Evolutionary conservation across 139 green algal species (phyloP).

Genomic region (Zygnema circumcarinatum): DNA sequence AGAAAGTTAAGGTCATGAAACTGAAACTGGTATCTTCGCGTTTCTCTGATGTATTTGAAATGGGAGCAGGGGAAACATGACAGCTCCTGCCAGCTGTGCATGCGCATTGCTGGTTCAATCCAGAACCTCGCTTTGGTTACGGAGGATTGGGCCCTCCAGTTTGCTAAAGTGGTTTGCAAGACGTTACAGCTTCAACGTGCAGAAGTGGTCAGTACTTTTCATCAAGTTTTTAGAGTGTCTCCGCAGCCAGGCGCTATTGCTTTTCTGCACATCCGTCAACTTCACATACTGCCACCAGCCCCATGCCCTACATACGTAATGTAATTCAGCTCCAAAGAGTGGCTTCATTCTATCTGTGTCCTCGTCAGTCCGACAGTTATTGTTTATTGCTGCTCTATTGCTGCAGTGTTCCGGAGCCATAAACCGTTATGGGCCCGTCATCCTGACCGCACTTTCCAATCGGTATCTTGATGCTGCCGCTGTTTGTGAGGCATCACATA

Average conservation of each 20-base stretch:
- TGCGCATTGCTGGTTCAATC: neutral
- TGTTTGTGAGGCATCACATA: neutral
- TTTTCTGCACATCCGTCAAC: no score
- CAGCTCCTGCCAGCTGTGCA: neutral
- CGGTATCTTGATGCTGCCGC: neutral
- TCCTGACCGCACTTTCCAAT: neutral
- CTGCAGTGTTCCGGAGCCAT: slow-evolving; percentile 13
- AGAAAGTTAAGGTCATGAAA: no score
- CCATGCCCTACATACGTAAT: no score
- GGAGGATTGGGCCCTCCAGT: neutral
- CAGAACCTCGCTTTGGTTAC: neutral
- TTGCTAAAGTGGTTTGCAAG: neutral
- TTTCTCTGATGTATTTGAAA: no score
- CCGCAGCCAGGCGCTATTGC: no score
- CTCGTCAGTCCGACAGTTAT: no score
- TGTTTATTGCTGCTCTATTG: no score
- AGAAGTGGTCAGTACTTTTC: neutral
- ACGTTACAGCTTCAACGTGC: neutral
- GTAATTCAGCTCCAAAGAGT: no score
- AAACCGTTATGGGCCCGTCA: slow-evolving; percentile 13
- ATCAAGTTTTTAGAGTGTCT: no score
- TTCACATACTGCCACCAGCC: no score
- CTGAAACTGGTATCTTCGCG: no score
- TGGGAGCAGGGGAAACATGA: neutral
- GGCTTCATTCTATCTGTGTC: no score